Evolutionary conservation across 176 grass and related monocot species (phyloP), one percentile per base, ranked within the genome.

Genomic region (Eragrostis curvula): DNA sequence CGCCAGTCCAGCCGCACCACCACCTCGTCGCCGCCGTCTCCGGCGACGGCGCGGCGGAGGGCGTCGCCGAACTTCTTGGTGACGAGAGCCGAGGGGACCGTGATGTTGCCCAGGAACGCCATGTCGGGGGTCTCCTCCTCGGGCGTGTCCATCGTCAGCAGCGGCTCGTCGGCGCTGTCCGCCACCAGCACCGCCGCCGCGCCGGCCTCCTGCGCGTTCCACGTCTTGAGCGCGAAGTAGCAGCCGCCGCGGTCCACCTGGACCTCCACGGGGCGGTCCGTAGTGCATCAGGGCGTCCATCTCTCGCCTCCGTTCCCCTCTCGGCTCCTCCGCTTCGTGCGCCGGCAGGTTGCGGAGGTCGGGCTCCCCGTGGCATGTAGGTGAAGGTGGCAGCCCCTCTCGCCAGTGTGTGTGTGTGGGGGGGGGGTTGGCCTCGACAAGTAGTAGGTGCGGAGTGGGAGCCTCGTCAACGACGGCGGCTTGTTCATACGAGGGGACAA

Each of bases 171-270:
- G 42, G 47, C 79, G 77, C 14, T 89, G 79, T 98, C 92, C 18
- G 92, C 92, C 9, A 98, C 84, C 5, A 98, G 86, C 32, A 98
- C 92, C 21, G 92, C 96, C 3, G 88, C 96, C 1, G 92, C 96
- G 71, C 96, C 96, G 4, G 92, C 96, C 1, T 8, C 3, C 79
- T 98, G 92, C 63, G 90, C 92, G 84, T 98, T 60, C 96, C 96
- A 98, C 90, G 96, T 82, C 89, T 98, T 98, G 74, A 91, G 79
- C 23, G 92, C 92, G 83, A 98, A 95, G 90, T 89, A 98, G 88
- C 96, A 98, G 12, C 89, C 96, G 7, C 95, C 96, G 20, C 96
- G 96, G 84, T 98, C 96, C 61, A 98, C 73, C 16, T 95, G 92
- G 25, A 95, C 92, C 36, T 95, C 72, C 29, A 98, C 90, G 0